These are phyloP conservation scores for Pseudozyma sp. DNA, from an alignment of 1,284 basidiomycete species.

Conservation along the genomic window DNA sequence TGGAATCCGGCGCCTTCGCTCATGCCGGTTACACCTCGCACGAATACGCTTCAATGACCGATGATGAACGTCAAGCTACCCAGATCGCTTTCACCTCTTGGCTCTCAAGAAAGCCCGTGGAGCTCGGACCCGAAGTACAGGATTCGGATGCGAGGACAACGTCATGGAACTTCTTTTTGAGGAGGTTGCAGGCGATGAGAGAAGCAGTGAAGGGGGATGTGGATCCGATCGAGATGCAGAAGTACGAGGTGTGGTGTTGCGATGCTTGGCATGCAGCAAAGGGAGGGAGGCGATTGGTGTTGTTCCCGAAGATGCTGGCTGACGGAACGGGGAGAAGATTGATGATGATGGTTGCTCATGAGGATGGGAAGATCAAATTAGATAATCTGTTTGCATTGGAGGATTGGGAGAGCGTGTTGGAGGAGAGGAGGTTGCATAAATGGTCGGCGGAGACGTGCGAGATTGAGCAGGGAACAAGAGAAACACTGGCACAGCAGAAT, in stretches of 20 bases:
- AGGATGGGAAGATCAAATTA: slow-evolving; percentile 7
- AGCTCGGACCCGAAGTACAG: neutral
- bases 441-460: slow-evolving; percentile 5
- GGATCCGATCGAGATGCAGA: slow-evolving; percentile 17
- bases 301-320: neutral
- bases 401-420: neutral
- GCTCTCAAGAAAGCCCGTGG: slow-evolving; percentile 31
- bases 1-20: slow-evolving; percentile 5
- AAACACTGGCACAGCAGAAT: neutral
- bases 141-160: neutral
- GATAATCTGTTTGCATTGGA: slow-evolving; percentile 27
- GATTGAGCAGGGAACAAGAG: neutral
- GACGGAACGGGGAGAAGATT: neutral
- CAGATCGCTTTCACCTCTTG: slow-evolving; percentile 11
- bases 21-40: neutral
- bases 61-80: neutral
- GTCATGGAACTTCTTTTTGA: neutral
- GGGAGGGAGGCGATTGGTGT: neutral
- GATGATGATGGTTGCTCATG: slow-evolving; percentile 3
- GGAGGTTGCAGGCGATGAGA: neutral
- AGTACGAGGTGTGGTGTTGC: slow-evolving; percentile 12
- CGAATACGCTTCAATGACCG: neutral
- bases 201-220: neutral
- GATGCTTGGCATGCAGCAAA: slow-evolving; percentile 9
- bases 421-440: neutral